A percentile compares a stretch with the other conserved stretches of the same genome.
phyloP scores from a whole-genome alignment of 495 filamentous ascomycete species.

The Daldinia loculata region DNA sequence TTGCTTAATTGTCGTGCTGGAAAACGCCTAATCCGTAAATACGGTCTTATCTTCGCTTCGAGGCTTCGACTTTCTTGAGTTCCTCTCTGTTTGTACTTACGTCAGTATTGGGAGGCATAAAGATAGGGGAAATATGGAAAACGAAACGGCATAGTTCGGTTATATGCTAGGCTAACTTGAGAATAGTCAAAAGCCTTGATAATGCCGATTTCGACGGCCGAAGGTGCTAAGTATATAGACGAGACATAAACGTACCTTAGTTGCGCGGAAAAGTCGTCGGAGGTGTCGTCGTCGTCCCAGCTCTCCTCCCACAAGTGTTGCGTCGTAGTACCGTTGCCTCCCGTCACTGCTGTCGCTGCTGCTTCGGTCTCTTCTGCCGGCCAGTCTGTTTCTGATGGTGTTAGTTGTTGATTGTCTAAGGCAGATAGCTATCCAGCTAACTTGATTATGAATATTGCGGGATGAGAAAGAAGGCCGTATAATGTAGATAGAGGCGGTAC shows the following conservation, averaged over 20 bases:
- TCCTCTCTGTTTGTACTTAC: conserved; percentile 73
- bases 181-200: no score
- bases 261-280: conserved; percentile 94
- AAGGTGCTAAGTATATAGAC: no score
- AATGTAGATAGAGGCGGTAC: background rate
- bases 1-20: background rate
- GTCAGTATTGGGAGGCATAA: conserved; percentile 34
- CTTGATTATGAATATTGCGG: no score
- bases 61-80: conserved; percentile 85
- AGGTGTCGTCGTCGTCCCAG: conserved; percentile 99
- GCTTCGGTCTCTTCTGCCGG: conserved; percentile 84
- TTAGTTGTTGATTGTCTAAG: background rate
- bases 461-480: background rate
- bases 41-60: conserved; percentile 61
- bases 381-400: conserved; percentile 71
- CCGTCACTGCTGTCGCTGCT: conserved; percentile 49
- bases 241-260: conserved; percentile 72
- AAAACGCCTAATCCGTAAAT: background rate
- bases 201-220: no score
- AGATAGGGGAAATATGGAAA: background rate
- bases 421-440: background rate
- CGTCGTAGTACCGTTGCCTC: conserved; percentile 58
- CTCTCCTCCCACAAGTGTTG: conserved; percentile 98
- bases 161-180: no score
- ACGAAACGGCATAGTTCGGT: background rate